Conservation (phyloP, 257 asterid species). For the Scutellaria minor region DNA sequence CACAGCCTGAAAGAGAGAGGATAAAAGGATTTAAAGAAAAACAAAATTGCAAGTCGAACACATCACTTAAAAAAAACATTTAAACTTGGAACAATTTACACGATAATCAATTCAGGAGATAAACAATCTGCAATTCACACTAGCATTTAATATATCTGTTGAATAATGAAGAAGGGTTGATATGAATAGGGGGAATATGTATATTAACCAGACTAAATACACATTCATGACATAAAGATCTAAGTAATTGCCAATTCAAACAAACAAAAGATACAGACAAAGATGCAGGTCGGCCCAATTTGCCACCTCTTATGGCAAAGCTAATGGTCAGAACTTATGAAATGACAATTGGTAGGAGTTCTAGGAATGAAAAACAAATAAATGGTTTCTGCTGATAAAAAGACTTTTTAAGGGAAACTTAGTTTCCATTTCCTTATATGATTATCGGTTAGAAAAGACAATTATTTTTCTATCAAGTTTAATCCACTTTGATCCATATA, state of each 20-base stretch:
- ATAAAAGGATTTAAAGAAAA: conserved; percentile 22
- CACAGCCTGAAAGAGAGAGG: conserved; percentile 63
- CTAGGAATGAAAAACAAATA: too few species aligned
- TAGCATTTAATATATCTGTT: background rate
- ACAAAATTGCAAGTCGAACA: conserved; percentile 22
- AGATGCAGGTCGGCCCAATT: background rate
- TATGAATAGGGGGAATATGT: background rate
- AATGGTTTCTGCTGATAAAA: too few species aligned
- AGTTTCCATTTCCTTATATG: too few species aligned
- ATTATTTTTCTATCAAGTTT: background rate
- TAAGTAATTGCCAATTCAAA: background rate
- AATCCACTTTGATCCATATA: background rate
- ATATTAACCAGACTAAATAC: conserved; percentile 5
- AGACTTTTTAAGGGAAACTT: too few species aligned
- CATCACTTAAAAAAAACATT: conserved; percentile 11
- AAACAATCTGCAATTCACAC: conserved; percentile 7
- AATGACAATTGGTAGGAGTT: too few species aligned
- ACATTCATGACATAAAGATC: background rate
- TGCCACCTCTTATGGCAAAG: too few species aligned
- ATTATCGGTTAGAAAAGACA: background rate
- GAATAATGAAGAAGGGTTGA: conserved; percentile 1
- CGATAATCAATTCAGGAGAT: background rate
- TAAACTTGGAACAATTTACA: conserved; percentile 4
- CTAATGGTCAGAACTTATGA: too few species aligned
- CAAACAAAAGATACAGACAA: background rate